Evolutionary conservation across 257 asterid genomes (phyloP).

Genomic region (Nicotiana noctiflora): DNA sequence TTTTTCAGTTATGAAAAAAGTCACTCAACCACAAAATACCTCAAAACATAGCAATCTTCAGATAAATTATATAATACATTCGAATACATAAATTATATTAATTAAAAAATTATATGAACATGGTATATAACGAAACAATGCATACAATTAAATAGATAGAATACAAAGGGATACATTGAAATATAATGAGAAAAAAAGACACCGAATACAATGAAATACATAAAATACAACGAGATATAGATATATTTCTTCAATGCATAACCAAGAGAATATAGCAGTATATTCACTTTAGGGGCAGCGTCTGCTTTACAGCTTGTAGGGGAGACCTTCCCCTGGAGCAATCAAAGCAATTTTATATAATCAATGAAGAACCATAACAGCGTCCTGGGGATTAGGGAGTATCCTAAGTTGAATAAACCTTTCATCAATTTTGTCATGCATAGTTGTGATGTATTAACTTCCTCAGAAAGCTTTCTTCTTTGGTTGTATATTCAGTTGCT

Average conservation of each 20-base stretch:
- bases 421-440: neutral
- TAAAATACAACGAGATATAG: too few relatives aligned
- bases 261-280: conserved; percentile 69
- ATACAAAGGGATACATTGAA: too few relatives aligned
- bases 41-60: too few relatives aligned
- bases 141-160: too few relatives aligned
- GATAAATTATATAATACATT: too few relatives aligned
- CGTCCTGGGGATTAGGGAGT: conserved; percentile 98
- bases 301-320: conserved; percentile 87
- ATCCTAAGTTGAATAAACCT: conserved; percentile 36
- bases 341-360: conserved; percentile 65
- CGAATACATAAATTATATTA: too few relatives aligned
- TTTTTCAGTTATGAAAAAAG: too few relatives aligned
- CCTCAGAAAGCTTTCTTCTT: neutral
- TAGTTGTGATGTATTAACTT: neutral
- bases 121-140: too few relatives aligned
- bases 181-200: too few relatives aligned
- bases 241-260: conserved; percentile 63
- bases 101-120: too few relatives aligned
- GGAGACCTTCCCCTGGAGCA: conserved; percentile 92
- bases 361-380: conserved; percentile 97
- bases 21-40: too few relatives aligned
- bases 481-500: neutral
- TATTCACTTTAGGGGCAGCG: conserved; percentile 95
- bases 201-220: too few relatives aligned